Evolutionary conservation across 441 rosid genomes (phyloP).

Genomic region (Lagerstroemia fauriei): DNA sequence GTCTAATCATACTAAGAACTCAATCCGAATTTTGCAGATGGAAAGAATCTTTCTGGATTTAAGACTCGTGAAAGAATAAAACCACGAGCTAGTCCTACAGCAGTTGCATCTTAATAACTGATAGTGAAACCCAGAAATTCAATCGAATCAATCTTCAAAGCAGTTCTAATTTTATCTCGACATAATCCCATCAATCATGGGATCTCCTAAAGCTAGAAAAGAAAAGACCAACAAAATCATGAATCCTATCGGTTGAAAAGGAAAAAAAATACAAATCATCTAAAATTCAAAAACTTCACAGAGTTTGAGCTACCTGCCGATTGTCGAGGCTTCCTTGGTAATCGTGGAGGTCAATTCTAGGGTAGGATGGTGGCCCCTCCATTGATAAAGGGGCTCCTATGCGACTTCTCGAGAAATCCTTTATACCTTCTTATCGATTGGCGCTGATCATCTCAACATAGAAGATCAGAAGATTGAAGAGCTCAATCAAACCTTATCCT

Average conservation of each 20-base stretch:
- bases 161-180: too few relatives aligned
- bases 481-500: not conserved
- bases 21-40: too few relatives aligned
- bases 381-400: constrained; percentile 13
- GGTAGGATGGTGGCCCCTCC: constrained; percentile 27
- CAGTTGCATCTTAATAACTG: too few relatives aligned
- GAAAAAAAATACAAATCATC: too few relatives aligned
- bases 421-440: not conserved
- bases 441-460: not conserved
- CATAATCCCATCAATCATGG: not conserved
- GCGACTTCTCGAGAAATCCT: not conserved
- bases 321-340: constrained; percentile 18
- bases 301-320: constrained; percentile 18
- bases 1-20: not conserved
- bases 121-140: not conserved
- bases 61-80: too few relatives aligned
- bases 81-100: too few relatives aligned
- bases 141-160: not conserved
- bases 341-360: constrained; percentile 29
- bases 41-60: too few relatives aligned
- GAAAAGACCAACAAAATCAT: too few relatives aligned
- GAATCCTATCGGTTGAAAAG: too few relatives aligned
- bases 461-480: not conserved
- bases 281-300: not conserved
- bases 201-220: not conserved